Conservation (phyloP, 164 flowering plant species). For the Sedum album region DNA sequence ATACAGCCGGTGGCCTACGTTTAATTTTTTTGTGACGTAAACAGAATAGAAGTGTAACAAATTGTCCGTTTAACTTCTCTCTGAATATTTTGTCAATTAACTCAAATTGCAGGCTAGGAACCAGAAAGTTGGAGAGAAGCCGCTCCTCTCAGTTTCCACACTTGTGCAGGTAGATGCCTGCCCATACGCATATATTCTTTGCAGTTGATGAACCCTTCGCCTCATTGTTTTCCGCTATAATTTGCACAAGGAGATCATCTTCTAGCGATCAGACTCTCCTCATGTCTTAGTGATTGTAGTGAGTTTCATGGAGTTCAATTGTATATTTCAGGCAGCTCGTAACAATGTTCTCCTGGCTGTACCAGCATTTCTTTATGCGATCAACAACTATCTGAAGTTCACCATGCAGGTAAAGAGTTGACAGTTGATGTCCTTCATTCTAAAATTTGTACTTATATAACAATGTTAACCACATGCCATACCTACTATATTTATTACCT, state of each 20-base stretch:
- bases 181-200: not conserved
- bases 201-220: not conserved
- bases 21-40: not conserved
- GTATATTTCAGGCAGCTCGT: conserved; percentile 78
- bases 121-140: conserved; percentile 90
- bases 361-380: conserved; percentile 92
- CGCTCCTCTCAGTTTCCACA: conserved; percentile 76
- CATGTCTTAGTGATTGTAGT: not conserved
- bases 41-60: not conserved
- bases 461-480: not conserved
- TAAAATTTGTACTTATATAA: not conserved
- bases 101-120: conserved; percentile 50
- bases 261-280: not conserved
- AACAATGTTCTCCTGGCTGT: conserved; percentile 94
- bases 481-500: not conserved
- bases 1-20: not conserved
- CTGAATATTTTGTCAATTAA: not conserved
- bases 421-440: not conserved
- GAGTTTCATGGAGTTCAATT: not conserved
- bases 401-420: conserved; percentile 74
- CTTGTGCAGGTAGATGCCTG: conserved; percentile 54
- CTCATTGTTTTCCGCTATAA: not conserved
- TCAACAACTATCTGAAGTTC: conserved; percentile 96
- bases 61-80: not conserved
- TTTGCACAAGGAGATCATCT: not conserved